Conservation (phyloP, 495 filamentous ascomycete genomes). For the Penicillium pulvis region DNA sequence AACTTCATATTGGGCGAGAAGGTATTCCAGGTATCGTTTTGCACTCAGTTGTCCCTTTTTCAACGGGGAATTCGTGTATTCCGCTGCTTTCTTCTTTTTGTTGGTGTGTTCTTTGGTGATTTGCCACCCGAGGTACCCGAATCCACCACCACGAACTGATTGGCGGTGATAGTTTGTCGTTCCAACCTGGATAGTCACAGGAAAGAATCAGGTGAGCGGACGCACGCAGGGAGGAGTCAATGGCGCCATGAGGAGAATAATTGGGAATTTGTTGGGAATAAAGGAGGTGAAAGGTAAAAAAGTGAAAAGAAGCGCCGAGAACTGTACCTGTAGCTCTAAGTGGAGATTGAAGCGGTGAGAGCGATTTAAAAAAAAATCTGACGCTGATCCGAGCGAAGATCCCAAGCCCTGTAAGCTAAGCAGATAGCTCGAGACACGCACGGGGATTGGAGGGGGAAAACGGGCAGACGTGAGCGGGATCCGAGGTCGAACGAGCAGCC, state of each 20-base stretch:
- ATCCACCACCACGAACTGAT: constrained; percentile 3
- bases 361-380: background rate
- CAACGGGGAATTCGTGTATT: background rate
- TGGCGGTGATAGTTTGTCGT: background rate
- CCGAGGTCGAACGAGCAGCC: constrained; percentile 12
- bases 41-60: background rate
- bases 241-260: constrained; percentile 5
- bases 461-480: background rate
- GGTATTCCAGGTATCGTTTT: background rate
- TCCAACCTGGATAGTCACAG: constrained; percentile 8
- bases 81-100: background rate
- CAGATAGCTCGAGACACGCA: background rate
- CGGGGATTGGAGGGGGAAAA: background rate
- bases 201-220: constrained; percentile 4
- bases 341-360: constrained; percentile 4
- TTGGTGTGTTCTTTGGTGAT: background rate
- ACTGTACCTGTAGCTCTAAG: background rate
- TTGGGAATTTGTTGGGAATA: background rate
- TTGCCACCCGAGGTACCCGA: constrained; percentile 6
- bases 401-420: background rate
- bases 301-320: background rate
- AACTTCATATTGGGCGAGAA: constrained; percentile 70
- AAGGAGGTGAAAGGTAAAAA: background rate
- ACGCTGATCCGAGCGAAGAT: background rate
- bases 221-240: constrained; percentile 4